Evolutionary conservation across 768 basidiomycete species (phyloP).

Genomic region (Pleurotus cornucopiae): DNA sequence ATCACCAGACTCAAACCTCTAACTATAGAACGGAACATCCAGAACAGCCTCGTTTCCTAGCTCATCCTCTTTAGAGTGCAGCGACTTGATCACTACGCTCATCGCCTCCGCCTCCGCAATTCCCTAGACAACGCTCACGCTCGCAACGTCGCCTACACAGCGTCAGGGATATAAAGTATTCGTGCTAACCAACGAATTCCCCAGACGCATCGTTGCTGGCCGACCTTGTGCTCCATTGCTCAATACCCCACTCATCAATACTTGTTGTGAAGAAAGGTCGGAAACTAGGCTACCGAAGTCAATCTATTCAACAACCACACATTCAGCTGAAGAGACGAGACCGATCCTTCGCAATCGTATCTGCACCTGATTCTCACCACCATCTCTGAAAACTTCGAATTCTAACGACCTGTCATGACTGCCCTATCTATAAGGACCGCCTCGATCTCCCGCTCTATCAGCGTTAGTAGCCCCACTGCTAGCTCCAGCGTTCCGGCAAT

Average conservation of each 20-base stretch:
- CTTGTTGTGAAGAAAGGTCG: constrained; percentile 2
- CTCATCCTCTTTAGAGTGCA: neutral
- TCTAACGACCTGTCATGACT: constrained; percentile 2
- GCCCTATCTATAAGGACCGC: constrained; percentile 7
- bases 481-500: constrained; percentile 2
- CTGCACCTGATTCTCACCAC: constrained; percentile 1
- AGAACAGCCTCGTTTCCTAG: constrained; percentile 6
- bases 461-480: constrained; percentile 3
- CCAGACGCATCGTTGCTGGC: constrained; percentile 10
- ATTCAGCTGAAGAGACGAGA: constrained; percentile 3
- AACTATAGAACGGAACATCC: constrained; percentile 8
- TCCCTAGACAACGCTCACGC: constrained; percentile 7
- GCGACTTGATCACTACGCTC: neutral
- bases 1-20: constrained; percentile 7
- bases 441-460: constrained; percentile 8
- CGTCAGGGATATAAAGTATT: constrained; percentile 2
- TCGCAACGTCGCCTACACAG: constrained; percentile 4
- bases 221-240: constrained; percentile 4
- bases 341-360: neutral
- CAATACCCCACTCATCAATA: constrained; percentile 2
- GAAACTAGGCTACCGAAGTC: neutral
- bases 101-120: neutral
- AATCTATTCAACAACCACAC: neutral
- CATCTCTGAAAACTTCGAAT: neutral
- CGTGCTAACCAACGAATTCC: neutral